Percentiles rank a stretch among this genome's conserved stretches.
Conservation (phyloP, 2,329 filamentous ascomycete species). For the Verruconis gallopava region DNA sequence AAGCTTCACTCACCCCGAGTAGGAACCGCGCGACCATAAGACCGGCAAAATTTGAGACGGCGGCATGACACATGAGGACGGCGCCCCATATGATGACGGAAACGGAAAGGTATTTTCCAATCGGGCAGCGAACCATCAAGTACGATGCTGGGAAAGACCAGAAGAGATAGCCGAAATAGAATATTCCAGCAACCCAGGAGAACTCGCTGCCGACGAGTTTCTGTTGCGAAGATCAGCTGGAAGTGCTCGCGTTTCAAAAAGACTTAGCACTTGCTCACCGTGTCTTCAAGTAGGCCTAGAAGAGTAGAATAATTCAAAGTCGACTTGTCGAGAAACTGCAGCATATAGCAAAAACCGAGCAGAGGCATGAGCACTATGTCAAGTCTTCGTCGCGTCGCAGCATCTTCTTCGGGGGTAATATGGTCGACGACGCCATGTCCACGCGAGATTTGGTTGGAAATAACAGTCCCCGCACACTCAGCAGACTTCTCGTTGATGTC, state of each 20-base stretch:
- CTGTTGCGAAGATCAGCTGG: slow-evolving; percentile 1
- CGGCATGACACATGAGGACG: slow-evolving; percentile 49
- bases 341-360: slow-evolving; percentile 9
- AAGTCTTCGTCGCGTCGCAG: neutral
- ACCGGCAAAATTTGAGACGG: slow-evolving; percentile 45
- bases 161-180: slow-evolving; percentile 41
- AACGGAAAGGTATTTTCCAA: slow-evolving; percentile 53
- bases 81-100: slow-evolving; percentile 53
- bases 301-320: slow-evolving; percentile 40
- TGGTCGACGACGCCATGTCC: neutral
- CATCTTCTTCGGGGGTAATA: slow-evolving; percentile 1
- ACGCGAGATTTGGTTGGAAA: neutral
- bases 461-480: neutral
- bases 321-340: slow-evolving; percentile 50
- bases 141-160: slow-evolving; percentile 56
- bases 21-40: slow-evolving; percentile 55
- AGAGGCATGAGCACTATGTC: slow-evolving; percentile 2
- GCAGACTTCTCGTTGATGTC: slow-evolving; percentile 1
- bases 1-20: slow-evolving; percentile 54
- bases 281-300: slow-evolving; percentile 23
- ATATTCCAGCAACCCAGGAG: slow-evolving; percentile 22
- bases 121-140: slow-evolving; percentile 32
- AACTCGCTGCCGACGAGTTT: slow-evolving; percentile 2
- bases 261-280: neutral
- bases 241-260: too few relatives aligned